Percentiles rank a stretch among this genome's conserved stretches.
phyloP scores from a whole-genome alignment of 2,329 filamentous ascomycete species.

The Cyclaneusma minus region DNA sequence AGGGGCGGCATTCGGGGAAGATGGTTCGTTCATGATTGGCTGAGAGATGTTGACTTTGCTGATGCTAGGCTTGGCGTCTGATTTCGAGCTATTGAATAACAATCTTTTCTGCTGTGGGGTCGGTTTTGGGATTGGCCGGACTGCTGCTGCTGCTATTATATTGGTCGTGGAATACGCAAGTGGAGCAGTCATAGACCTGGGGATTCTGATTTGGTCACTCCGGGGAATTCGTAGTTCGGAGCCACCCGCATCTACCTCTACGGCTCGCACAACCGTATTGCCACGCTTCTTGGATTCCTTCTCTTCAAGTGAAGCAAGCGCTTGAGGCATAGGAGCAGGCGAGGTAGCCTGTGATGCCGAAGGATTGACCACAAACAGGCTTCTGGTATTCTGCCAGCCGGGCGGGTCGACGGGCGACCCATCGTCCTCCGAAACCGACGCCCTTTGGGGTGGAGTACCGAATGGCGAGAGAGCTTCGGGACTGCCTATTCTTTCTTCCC shows the following conservation, averaged over 20 bases:
- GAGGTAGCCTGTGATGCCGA: conserved; percentile 13
- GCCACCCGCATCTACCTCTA: too few relatives aligned
- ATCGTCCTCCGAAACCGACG: conserved; percentile 10
- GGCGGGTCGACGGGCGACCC: conserved; percentile 13
- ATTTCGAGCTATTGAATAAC: conserved; percentile 12
- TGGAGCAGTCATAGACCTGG: not conserved
- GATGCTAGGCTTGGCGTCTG: conserved; percentile 10
- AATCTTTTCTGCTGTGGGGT: conserved; percentile 10
- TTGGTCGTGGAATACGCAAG: not conserved
- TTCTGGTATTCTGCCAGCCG: conserved; percentile 12
- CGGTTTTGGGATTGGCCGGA: conserved; percentile 5
- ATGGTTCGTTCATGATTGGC: conserved; percentile 10
- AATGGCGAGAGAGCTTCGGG: conserved; percentile 18
- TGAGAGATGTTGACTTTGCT: conserved; percentile 16
- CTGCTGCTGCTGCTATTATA: conserved; percentile 1
- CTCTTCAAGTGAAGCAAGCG: too few relatives aligned
- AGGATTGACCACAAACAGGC: conserved; percentile 17
- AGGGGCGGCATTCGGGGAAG: conserved; percentile 7
- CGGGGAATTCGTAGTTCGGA: too few relatives aligned
- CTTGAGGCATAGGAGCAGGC: conserved; percentile 4
- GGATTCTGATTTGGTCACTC: not conserved
- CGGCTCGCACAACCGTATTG: too few relatives aligned
- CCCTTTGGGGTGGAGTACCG: conserved; percentile 9
- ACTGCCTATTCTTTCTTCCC: conserved; percentile 9
- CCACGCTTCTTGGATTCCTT: too few relatives aligned